Conservation (phyloP, 306 rosid genomes). For the Glycine latifolia region DNA sequence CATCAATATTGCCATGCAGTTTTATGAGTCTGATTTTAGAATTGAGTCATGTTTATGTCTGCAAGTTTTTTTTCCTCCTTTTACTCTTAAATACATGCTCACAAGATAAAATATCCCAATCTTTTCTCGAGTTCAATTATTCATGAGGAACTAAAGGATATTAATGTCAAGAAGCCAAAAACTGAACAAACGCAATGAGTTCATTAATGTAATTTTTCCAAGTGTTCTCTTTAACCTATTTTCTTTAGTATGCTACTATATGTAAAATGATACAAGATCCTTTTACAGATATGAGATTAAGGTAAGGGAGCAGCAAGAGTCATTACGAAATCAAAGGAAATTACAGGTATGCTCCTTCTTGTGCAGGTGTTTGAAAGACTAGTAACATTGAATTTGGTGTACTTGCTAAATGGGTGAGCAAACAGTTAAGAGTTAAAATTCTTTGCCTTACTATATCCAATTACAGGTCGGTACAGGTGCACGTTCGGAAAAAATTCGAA, state of each 20-base stretch:
- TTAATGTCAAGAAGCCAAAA: constrained; percentile 36
- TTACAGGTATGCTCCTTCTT: constrained; percentile 65
- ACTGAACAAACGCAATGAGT: constrained; percentile 31
- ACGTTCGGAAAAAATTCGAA: constrained; percentile 93
- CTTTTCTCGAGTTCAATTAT: constrained; percentile 36
- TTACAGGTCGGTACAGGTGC: constrained; percentile 97
- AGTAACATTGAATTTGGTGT: constrained; percentile 26
- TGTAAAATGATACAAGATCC: constrained; percentile 42
- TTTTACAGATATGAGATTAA: constrained; percentile 87
- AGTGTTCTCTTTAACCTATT: constrained; percentile 33
- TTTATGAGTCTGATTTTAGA: constrained; percentile 18
- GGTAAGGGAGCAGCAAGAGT: constrained; percentile 91
- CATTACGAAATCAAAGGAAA: constrained; percentile 79
- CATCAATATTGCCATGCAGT: constrained; percentile 15
- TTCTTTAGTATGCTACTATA: constrained; percentile 32
- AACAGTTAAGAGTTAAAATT: constrained; percentile 14
- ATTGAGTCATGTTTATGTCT: constrained; percentile 27
- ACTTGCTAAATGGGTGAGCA: constrained; percentile 34
- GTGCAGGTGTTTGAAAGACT: constrained; percentile 32
- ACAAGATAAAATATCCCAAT: constrained; percentile 32
- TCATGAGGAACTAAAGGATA: constrained; percentile 39
- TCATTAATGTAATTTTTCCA: constrained; percentile 7
- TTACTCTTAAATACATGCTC: constrained; percentile 26
- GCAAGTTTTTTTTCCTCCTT: not conserved
- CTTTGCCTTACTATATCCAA: constrained; percentile 30